phyloP scores from a whole-genome alignment of 768 basidiomycete species.

The Termitomyces sp. region DNA sequence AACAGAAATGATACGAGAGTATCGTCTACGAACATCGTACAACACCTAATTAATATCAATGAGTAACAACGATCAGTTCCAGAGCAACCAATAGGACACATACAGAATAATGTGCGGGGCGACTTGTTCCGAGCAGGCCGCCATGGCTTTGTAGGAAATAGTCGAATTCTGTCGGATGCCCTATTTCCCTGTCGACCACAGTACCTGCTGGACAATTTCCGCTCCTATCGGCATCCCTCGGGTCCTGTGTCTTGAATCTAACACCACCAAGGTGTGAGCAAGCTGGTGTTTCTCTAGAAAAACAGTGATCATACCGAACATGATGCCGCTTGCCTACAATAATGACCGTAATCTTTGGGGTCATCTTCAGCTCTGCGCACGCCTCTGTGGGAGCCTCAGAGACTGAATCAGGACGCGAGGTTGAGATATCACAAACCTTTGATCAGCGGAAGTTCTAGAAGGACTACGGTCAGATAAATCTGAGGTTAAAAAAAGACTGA shows the following conservation, averaged over 20 bases:
- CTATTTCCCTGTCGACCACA: slow-evolving; percentile 68
- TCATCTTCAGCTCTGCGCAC: slow-evolving; percentile 53
- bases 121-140: slow-evolving; percentile 72
- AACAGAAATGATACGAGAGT: not conserved
- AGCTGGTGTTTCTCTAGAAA: too few relatives aligned
- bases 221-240: slow-evolving; percentile 52
- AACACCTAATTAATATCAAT: slow-evolving; percentile 27
- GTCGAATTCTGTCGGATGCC: slow-evolving; percentile 71
- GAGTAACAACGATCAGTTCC: not conserved
- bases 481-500: not conserved
- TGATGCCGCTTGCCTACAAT: slow-evolving; percentile 81
- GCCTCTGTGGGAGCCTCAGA: slow-evolving; percentile 42
- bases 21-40: slow-evolving; percentile 32
- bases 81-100: slow-evolving; percentile 16
- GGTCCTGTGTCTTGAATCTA: slow-evolving; percentile 29
- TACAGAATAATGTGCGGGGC: slow-evolving; percentile 44
- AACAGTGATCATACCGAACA: slow-evolving; percentile 11
- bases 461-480: not conserved
- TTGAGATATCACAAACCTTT: slow-evolving; percentile 36
- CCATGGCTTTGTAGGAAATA: slow-evolving; percentile 78
- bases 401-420: not conserved
- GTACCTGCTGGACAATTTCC: slow-evolving; percentile 78
- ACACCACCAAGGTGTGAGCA: not conserved
- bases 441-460: slow-evolving; percentile 54
- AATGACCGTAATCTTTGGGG: slow-evolving; percentile 68